Evolutionary conservation across 441 rosid genomes (phyloP), one percentile per base, ranked within the genome.

Genomic region (Metrosideros polymorpha): DNA sequence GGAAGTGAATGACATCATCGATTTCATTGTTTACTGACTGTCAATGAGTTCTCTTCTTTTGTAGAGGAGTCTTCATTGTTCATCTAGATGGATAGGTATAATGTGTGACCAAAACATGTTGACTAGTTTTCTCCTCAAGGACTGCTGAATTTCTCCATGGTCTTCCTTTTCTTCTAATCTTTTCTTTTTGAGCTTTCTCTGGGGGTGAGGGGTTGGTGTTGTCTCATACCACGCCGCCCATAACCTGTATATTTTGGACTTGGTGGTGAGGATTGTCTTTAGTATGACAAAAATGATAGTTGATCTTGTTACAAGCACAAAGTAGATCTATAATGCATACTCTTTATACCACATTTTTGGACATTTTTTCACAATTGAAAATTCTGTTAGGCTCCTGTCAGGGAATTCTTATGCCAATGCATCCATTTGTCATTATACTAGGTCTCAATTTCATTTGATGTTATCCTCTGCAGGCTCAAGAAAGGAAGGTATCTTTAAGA

Each of bases 391-490:
- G 79, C 27, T 35, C 47, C 47, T 71, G 47, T 71, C 79, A 71
- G 47, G 47, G 79, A 35, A 71, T 35, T 71, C 24, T 3, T 42
- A 42, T 71, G 79, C 79, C 79, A 39, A 22, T 71, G 79, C 47
- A 71, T 35, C 77, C 45, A 35, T 66, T 66, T 66, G 14, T 66
- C 77, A 19, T 66, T 66, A 66, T 39, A 71, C n/a, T 39, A 71
- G n/a, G 47, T 71, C 79, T 71, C 15, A 10, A 42, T 71, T 66
- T 71, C 25, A 25, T 71, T 22, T 32, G 76, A 29, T 77, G 27
- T 75, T 89, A 57, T 86, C 83, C 35, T 54, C 61, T 89, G 88
- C 90, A 96, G 99, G 95, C 96, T 25, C 91, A 92, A 84, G 93
- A 91, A 89, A 89, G 86, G 91, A 95, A 93, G 92, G 89, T 84